These are phyloP conservation scores for Starmerella sirachaensis DNA, from an alignment of 805 yeast species.

Conservation along the genomic window DNA sequence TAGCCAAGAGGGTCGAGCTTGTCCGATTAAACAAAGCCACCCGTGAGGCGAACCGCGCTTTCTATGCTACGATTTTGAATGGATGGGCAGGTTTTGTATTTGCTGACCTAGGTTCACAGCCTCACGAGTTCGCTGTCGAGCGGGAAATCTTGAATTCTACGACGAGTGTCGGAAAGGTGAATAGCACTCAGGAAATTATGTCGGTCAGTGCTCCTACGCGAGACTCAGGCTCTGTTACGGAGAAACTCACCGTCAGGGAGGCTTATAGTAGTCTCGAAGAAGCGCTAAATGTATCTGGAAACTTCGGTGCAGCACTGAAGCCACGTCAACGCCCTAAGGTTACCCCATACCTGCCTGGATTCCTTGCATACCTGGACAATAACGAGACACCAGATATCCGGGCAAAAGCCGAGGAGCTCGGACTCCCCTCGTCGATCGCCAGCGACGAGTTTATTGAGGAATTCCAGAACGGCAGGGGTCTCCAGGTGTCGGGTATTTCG, in stretches of 20 bases:
- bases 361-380: constrained; percentile 44
- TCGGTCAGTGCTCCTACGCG: constrained; percentile 30
- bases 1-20: constrained; percentile 32
- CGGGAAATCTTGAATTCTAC: constrained; percentile 22
- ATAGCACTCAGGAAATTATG: constrained; percentile 35
- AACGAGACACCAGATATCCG: constrained; percentile 24
- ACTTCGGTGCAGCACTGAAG: constrained; percentile 16
- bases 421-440: constrained; percentile 37
- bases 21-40: constrained; percentile 41
- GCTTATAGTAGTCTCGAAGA: constrained; percentile 19
- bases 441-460: constrained; percentile 29
- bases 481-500: constrained; percentile 72
- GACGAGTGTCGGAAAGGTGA: constrained; percentile 42
- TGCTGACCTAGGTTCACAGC: constrained; percentile 50
- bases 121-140: constrained; percentile 35
- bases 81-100: constrained; percentile 79
- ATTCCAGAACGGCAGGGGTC: constrained; percentile 28
- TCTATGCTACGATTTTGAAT: constrained; percentile 55
- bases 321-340: constrained; percentile 35
- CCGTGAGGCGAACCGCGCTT: constrained; percentile 46
- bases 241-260: constrained; percentile 28
- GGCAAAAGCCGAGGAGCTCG: constrained; percentile 26
- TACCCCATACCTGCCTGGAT: constrained; percentile 46
- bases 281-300: constrained; percentile 15
- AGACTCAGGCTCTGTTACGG: constrained; percentile 28